Evolutionary conservation across 768 basidiomycete species (phyloP), one percentile per base, ranked within the genome.

Genomic region (Lepiota brunneoincarnata): DNA sequence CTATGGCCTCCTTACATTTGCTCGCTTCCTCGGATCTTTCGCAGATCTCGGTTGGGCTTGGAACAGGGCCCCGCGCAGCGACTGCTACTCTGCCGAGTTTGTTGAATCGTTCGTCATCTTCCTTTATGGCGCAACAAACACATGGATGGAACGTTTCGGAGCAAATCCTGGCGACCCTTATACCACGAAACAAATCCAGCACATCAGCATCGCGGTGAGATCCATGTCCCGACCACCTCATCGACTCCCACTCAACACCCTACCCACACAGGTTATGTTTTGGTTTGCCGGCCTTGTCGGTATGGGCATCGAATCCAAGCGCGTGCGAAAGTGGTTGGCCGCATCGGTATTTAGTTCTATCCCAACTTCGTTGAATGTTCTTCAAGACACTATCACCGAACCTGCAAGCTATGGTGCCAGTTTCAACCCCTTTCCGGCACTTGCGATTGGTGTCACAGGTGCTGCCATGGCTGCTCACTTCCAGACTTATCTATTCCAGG

Each of bases 101-200:
- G 76, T 85, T 54, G 91, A 93, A 69, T 91, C 86, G 0, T 63
- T 75, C 9, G 78, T 92, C 48, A 94, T 98, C 62, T 95, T 95
- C 71, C 31, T 84, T 0, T 98, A 98, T 65, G 95, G 95, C 6
- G 75, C 82, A 31, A 88, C 92, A 39, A 96, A 98, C 66, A 93
- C 89, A 14, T 98, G 93, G 92, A 93, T 98, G 91, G 96, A 98
- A 70, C 82, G 96, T 38, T 91, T 96, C 59, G 95, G 94, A 2
- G 90, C 86, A 1, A 70, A 79, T 14, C 71, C 88, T 0, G 91
- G 90, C 12, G 86, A 87, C 64, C 90, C 94, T 12, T 96, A 80
- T 71, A 89, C 90, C 1, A 89, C 93, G 21, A 96, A 93, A 68
- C 83, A 97, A 65, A 82, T 97, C 14, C 93, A 98, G 63, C 96